phyloP scores from a whole-genome alignment of 805 yeast genomes.

The Ogataea populi-albae region DNA sequence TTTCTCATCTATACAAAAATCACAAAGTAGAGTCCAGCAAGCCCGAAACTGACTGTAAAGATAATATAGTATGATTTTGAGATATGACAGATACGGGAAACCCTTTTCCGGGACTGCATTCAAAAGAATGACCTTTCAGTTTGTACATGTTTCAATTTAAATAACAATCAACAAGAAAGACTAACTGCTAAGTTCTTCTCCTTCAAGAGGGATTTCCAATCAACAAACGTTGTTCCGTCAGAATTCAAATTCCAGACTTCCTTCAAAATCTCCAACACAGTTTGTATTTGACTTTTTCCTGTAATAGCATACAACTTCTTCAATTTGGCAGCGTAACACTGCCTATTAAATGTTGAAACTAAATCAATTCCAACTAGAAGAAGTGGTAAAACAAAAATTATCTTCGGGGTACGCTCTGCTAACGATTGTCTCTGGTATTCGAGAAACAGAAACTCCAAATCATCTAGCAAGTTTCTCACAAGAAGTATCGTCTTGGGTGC shows the following conservation, averaged over 20 bases:
- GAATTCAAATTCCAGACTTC: slow-evolving; percentile 11
- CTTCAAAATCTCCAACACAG: slow-evolving; percentile 5
- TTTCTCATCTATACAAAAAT: slow-evolving; percentile 36
- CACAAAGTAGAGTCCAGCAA: slow-evolving; percentile 33
- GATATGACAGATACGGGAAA: slow-evolving; percentile 55
- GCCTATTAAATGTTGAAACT: slow-evolving; percentile 6
- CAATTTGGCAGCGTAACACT: slow-evolving; percentile 5
- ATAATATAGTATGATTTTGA: slow-evolving; percentile 36
- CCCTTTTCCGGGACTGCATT: slow-evolving; percentile 47
- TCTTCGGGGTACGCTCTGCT: too few species aligned
- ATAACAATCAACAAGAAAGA: slow-evolving; percentile 1
- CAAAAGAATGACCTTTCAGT: too few species aligned
- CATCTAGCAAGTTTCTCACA: slow-evolving; percentile 6
- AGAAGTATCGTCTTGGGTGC: slow-evolving; percentile 16
- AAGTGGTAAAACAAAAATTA: slow-evolving; percentile 9
- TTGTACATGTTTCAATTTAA: too few species aligned
- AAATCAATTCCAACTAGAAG: slow-evolving; percentile 14
- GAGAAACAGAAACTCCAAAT: slow-evolving; percentile 1
- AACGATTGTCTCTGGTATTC: too few species aligned
- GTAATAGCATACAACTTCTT: background rate
- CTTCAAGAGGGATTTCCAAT: slow-evolving; percentile 9
- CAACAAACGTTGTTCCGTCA: slow-evolving; percentile 9
- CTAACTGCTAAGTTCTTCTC: slow-evolving; percentile 1
- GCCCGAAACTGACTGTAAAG: slow-evolving; percentile 19
- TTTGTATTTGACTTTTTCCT: slow-evolving; percentile 5